Evolutionary conservation across 1,284 basidiomycete species (phyloP), one percentile per base, ranked within the genome.

Genomic region (Cerioporus squamosus): DNA sequence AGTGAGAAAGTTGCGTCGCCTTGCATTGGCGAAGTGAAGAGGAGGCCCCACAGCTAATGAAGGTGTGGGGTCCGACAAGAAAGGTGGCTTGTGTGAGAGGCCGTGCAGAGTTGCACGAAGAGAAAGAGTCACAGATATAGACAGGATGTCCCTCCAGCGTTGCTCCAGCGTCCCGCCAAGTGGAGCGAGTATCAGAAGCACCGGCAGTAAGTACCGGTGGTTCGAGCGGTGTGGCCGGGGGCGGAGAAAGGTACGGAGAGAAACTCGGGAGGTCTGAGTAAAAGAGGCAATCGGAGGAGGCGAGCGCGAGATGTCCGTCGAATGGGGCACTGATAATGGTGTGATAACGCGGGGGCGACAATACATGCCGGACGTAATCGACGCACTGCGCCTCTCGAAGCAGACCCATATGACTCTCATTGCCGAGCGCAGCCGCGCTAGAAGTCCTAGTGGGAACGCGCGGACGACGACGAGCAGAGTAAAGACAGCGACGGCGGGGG

Each of bases 251-350:
- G 6, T 4, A 38, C 22, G 48, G 39, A 26, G 20, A 45, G 58
- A 61, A 59, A 20, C 51, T 22, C 22, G 50, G 45, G 47, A 18
- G 20, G 24, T 43, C n/a, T 31, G 42, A 22, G 51, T 59, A 26
- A 60, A 65, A 53, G 58, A 53, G 62, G 63, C 46, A 63, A 53
- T 45, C 22, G n/a, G n/a, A n/a, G n/a, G n/a, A n/a, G n/a, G n/a
- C n/a, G 48, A 40, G 36, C 52, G 51, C 56, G 50, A 12, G 45
- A 18, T 14, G 46, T 26, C 40, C 49, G 54, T 47, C 46, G 57
- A 64, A 61, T 44, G 48, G 66, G 66, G 66, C 62, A 64, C 57
- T 67, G 61, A 65, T 64, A 60, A 55, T 62, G 53, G 17, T n/a
- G 46, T 46, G 64, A 63, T 63, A 61, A 63, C 43, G 51, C 23